These are phyloP conservation scores for Myxozyma vanderwaltii DNA, from an alignment of 805 yeast species.

Conservation along the genomic window DNA sequence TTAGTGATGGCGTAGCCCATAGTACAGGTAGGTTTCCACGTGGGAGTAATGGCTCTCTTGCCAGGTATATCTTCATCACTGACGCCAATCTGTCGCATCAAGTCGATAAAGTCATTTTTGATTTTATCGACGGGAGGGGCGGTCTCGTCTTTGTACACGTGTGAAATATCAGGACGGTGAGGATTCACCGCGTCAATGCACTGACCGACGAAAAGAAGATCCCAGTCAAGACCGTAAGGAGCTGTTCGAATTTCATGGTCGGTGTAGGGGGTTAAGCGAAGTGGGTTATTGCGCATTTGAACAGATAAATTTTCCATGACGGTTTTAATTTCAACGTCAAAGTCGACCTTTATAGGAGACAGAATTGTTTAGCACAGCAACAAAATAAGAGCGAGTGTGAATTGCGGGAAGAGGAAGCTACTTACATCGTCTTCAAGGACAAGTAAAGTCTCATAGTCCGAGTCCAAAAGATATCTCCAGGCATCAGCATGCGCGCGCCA, in stretches of 20 bases:
- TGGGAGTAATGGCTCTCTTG: slow-evolving; percentile 16
- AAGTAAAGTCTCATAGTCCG: slow-evolving; percentile 18
- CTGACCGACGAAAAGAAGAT: slow-evolving; percentile 18
- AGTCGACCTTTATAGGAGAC: slow-evolving; percentile 16
- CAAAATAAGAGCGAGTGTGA: too few species aligned
- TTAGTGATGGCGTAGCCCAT: slow-evolving; percentile 29
- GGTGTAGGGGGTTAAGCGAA: slow-evolving; percentile 14
- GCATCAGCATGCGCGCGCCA: slow-evolving; percentile 28
- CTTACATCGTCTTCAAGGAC: slow-evolving; percentile 24
- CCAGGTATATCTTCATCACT: slow-evolving; percentile 8
- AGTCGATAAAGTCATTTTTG: neutral
- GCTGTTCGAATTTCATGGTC: slow-evolving; percentile 21
- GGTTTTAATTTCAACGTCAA: slow-evolving; percentile 17
- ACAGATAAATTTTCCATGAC: slow-evolving; percentile 15
- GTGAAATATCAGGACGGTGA: slow-evolving; percentile 14
- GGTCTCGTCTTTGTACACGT: slow-evolving; percentile 14
- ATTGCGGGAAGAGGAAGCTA: too few species aligned
- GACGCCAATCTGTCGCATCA: slow-evolving; percentile 7
- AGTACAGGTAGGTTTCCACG: slow-evolving; percentile 23
- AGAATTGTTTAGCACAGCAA: neutral
- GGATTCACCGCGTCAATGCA: slow-evolving; percentile 17
- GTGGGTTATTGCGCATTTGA: slow-evolving; percentile 17
- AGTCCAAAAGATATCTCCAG: slow-evolving; percentile 18
- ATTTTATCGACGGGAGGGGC: slow-evolving; percentile 11
- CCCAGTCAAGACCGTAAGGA: slow-evolving; percentile 32